These are phyloP conservation scores for Pleurotus salmoneostramineus DNA, from an alignment of 768 basidiomycete species.

Conservation along the genomic window DNA sequence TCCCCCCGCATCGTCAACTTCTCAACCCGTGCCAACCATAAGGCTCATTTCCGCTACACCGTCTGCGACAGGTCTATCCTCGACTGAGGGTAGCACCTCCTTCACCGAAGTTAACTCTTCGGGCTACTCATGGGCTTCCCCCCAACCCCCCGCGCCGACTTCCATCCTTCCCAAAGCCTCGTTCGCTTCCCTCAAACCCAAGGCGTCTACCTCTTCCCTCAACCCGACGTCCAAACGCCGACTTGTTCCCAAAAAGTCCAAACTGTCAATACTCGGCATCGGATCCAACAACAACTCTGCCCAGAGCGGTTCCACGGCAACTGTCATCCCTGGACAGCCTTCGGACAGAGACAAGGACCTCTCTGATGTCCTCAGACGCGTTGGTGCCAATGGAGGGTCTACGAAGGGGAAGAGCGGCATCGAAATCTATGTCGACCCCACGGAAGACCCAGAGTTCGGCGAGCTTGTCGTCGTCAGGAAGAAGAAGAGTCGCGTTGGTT, in stretches of 20 bases:
- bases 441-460: conserved; percentile 59
- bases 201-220: conserved; percentile 8
- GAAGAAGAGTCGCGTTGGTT: conserved; percentile 59
- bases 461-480: conserved; percentile 76
- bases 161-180: conserved; percentile 17
- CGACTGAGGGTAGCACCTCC: conserved; percentile 27
- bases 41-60: conserved; percentile 69
- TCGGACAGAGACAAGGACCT: conserved; percentile 34
- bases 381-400: conserved; percentile 27
- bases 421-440: conserved; percentile 70
- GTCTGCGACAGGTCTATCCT: conserved; percentile 39
- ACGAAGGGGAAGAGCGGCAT: conserved; percentile 43
- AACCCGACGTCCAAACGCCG: conserved; percentile 28
- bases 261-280: conserved; percentile 39
- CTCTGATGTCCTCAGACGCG: conserved; percentile 55
- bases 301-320: conserved; percentile 8
- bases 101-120: conserved; percentile 23
- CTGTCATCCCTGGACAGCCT: not conserved
- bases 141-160: conserved; percentile 16
- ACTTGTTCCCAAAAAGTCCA: conserved; percentile 74
- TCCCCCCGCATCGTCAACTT: conserved; percentile 20
- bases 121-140: conserved; percentile 31
- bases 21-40: conserved; percentile 50
- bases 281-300: conserved; percentile 13
- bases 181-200: conserved; percentile 26